Evolutionary conservation across 2,329 filamentous ascomycete genomes (phyloP).

Genomic region (Fusarium solani-melongenae): DNA sequence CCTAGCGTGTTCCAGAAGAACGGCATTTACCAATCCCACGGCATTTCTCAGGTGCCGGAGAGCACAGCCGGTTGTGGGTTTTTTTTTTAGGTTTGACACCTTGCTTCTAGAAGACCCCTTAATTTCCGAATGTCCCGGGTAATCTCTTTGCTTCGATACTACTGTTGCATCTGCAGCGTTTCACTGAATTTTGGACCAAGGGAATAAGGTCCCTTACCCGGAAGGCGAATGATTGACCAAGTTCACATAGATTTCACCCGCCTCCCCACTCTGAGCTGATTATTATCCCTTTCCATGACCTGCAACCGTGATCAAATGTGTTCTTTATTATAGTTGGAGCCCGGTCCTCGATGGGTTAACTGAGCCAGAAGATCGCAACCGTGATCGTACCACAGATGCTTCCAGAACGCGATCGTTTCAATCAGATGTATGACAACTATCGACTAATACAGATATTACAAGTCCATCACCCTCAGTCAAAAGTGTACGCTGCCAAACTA

Average conservation of each 20-base stretch:
- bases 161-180: too few relatives aligned
- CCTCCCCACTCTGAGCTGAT: neutral
- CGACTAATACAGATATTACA: neutral
- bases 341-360: too few relatives aligned
- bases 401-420: too few relatives aligned
- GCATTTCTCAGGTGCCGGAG: neutral
- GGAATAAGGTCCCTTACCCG: neutral
- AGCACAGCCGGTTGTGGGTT: neutral
- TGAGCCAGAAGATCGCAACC: too few relatives aligned
- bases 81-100: neutral
- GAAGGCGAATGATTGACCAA: neutral
- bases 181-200: too few relatives aligned
- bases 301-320: neutral
- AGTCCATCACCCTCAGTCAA: neutral
- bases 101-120: neutral
- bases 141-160: neutral
- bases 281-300: neutral
- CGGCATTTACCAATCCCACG: neutral
- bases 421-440: too few relatives aligned
- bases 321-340: too few relatives aligned
- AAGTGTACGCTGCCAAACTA: slow-evolving; percentile 18
- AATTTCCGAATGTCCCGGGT: neutral
- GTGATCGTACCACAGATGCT: neutral
- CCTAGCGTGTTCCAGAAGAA: neutral
- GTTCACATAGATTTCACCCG: neutral